phyloP scores from a whole-genome alignment of 2,329 filamentous ascomycete genomes.

The Nemania bipapillata region DNA sequence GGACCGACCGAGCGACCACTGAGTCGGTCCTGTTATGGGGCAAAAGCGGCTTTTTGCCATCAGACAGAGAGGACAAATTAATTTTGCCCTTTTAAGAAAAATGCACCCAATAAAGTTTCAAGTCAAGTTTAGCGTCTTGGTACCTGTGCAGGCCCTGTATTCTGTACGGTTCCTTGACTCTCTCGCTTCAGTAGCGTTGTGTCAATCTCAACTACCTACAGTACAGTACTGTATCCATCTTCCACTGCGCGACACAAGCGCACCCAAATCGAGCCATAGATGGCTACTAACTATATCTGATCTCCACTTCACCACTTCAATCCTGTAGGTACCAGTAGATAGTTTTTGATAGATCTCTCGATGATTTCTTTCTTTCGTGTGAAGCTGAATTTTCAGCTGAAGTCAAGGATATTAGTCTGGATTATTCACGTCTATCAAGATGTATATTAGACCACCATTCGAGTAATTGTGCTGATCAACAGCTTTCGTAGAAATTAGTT shows the following conservation, averaged over 20 bases:
- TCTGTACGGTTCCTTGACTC: background rate
- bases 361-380: slow-evolving; percentile 5
- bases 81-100: background rate
- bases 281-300: background rate
- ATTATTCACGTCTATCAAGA: background rate
- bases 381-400: background rate
- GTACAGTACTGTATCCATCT: background rate
- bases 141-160: no score
- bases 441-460: slow-evolving; percentile 2
- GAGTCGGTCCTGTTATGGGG: slow-evolving; percentile 50
- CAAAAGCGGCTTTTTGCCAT: slow-evolving; percentile 42
- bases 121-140: background rate
- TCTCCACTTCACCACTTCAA: background rate
- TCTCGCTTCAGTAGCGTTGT: background rate
- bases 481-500: background rate
- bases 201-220: background rate
- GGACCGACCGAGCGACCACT: slow-evolving; percentile 44
- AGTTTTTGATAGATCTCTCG: background rate
- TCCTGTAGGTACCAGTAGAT: background rate
- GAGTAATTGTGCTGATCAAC: slow-evolving; percentile 1
- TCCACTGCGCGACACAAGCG: background rate
- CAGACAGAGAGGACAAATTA: background rate
- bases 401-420: background rate
- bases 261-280: background rate
- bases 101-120: background rate